Base-by-base conservation (phyloP, 345 rosid species). In the Sapria himalayana region DNA sequence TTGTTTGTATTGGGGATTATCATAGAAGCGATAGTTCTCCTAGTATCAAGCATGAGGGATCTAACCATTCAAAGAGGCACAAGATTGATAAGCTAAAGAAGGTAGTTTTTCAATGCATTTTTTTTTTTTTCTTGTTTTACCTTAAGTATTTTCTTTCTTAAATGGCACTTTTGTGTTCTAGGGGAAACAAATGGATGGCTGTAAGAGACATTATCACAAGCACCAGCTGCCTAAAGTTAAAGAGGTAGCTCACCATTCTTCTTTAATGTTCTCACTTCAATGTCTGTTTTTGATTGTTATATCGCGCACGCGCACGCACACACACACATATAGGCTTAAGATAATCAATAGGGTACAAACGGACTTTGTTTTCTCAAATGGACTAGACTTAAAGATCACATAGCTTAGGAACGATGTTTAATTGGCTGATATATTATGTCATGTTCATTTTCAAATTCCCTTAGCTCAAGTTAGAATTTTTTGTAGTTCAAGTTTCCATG, bases 131-230 rank as follows among this genome's bases (percentile, higher is more conserved):
- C n/a, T 46, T 24, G 3, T 16, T 52, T 22, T 11, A 17, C 22
- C 16, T 37, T 22, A 11, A 25, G 11, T 20, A 4, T 42, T 38
- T 7, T 32, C 11, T 29, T 10, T 24, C 31, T 39, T 15, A 20
- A 11, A 6, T 41, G 40, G 7, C 13, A 16, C n/a, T 7, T 43
- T 48, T 58, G 16, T 35, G 11, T 46, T 52, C 22, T 38, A 73
- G 98, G 52, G 49, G 22, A 84, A 79, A 58, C 81, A 79, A 25
- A 82, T 74, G 67, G 95, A 71, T 2, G 48, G 64, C 43, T 74
- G 74, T 50, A 74, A 79, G 67, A 72, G 65, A 37, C 85, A 46
- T 58, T 79, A 52, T 39, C 77, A 73, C 50, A 79, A 71, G 61
- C 79, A 71, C 21, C 73, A 69, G 39, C 82, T 76, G 72, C 64